These are phyloP conservation scores for Cenchrus fungigraminus DNA, from an alignment of 176 grass and related monocot genomes.

Conservation along the genomic window DNA sequence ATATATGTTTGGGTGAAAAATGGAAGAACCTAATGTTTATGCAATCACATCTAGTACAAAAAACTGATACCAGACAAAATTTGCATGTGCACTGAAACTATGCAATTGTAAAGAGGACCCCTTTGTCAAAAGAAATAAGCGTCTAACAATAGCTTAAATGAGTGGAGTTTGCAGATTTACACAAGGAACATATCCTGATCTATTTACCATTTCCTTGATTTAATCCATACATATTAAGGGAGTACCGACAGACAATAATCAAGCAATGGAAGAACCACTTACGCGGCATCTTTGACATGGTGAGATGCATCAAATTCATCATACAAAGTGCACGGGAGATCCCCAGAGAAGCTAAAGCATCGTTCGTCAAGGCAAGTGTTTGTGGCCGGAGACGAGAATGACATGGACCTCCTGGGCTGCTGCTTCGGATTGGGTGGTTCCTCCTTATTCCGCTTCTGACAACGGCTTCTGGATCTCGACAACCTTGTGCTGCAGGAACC, in stretches of 20 bases:
- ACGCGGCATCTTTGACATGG: slow-evolving; percentile 31
- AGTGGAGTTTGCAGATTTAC: background rate
- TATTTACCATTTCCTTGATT: background rate
- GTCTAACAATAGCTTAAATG: slow-evolving; percentile 9
- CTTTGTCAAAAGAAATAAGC: slow-evolving; percentile 3
- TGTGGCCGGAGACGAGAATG: slow-evolving; percentile 31
- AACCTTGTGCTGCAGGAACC: slow-evolving; percentile 15
- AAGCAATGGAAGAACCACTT: slow-evolving; percentile 11
- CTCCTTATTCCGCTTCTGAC: background rate
- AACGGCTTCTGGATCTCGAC: slow-evolving; percentile 24
- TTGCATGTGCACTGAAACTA: slow-evolving; percentile 12
- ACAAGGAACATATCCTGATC: background rate
- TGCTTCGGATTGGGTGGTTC: slow-evolving; percentile 6
- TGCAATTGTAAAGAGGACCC: background rate
- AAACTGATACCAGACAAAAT: background rate
- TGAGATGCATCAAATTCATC: slow-evolving; percentile 19
- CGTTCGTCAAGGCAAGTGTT: slow-evolving; percentile 34
- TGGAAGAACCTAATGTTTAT: background rate
- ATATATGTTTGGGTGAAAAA: background rate
- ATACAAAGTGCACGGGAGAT: slow-evolving; percentile 28
- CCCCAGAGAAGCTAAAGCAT: slow-evolving; percentile 47
- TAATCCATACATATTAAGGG: background rate
- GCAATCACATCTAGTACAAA: background rate
- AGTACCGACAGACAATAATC: background rate
- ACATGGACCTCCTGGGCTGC: slow-evolving; percentile 46